A percentile compares a stretch with the other conserved stretches of the same genome.
These are phyloP conservation scores for Zoysia matrella DNA, from an alignment of 202 grass and related monocot genomes.

Conservation along the genomic window DNA sequence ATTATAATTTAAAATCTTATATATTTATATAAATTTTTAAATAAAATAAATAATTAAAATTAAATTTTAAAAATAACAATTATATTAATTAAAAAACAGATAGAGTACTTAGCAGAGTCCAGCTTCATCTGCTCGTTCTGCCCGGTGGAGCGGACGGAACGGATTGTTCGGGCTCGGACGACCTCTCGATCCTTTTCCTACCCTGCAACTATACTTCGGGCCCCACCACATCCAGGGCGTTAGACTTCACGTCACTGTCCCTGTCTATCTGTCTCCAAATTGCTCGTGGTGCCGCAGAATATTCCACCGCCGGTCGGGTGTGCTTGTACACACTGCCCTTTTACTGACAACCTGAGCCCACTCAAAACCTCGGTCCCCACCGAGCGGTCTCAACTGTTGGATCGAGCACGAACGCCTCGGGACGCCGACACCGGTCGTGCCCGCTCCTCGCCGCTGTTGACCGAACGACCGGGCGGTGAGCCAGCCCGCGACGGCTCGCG, in stretches of 20 bases:
- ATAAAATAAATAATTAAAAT: too few relatives aligned
- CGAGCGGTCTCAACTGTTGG: not conserved
- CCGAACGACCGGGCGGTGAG: not conserved
- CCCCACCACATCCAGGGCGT: not conserved
- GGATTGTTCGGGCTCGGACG: not conserved
- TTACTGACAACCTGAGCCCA: not conserved
- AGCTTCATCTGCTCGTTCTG: not conserved
- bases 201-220: not conserved
- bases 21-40: too few relatives aligned
- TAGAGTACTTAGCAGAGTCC: too few relatives aligned
- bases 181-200: not conserved
- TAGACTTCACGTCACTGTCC: not conserved
- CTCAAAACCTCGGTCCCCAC: not conserved
- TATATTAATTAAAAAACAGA: too few relatives aligned
- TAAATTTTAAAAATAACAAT: too few relatives aligned
- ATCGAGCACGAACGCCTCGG: not conserved
- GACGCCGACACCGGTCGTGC: not conserved
- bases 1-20: too few relatives aligned
- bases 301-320: not conserved
- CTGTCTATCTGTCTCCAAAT: not conserved
- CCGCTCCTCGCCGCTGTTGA: not conserved
- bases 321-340: not conserved
- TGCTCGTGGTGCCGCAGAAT: not conserved
- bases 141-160: not conserved
- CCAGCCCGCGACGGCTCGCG: not conserved